Base-by-base conservation (phyloP, 2,329 filamentous ascomycete species). In the Huntiella moniliformis region DNA sequence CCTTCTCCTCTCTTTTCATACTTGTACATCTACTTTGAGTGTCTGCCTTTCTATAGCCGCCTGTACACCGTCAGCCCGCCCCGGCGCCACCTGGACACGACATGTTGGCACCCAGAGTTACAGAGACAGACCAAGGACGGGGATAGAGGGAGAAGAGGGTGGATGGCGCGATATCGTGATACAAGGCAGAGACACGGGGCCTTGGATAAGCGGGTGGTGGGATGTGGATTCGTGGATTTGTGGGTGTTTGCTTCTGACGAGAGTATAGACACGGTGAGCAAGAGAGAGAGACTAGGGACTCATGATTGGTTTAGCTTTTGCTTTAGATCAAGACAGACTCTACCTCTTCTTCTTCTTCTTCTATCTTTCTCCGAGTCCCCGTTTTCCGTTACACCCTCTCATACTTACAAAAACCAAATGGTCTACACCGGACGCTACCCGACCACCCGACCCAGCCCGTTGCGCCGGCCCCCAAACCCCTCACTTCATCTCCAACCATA, bases 121-220 rank as follows among this genome's bases (percentile, higher is more conserved):
- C 16, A 15, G 16, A 16, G n/a, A 34, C 15, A 8, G 40, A 39
- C 31, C n/a, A 42, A 11, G 15, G 13, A 16, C 17, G 31, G 11
- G 33, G 40, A 35, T 42, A 42, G 13, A 11, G 12, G 22, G 10
- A 28, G 7, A 28, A 28, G 22, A 28, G 22, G 22, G 22, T 28
- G 22, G 22, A 28, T 28, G 22, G 22, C 22, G 22, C 6, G 22
- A 28, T 28, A 28, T 28, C 13, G 40, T 34, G 33, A 35, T 18
- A 42, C 31, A 34, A 13, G 13, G 40, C 15, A 38, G 17, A 45
- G 17, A 45, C 42, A 38, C 31, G 34, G 15, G 42, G 42, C 22
- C 22, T 28, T 28, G 22, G 28, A 28, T 33, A 33, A 39, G 37
- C 5, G 32, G 42, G 31, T n/a, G 17, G 28, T 16, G 41, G 22